Evolutionary conservation across 768 basidiomycete genomes (phyloP).

Genomic region (Lentinula lateritia): DNA sequence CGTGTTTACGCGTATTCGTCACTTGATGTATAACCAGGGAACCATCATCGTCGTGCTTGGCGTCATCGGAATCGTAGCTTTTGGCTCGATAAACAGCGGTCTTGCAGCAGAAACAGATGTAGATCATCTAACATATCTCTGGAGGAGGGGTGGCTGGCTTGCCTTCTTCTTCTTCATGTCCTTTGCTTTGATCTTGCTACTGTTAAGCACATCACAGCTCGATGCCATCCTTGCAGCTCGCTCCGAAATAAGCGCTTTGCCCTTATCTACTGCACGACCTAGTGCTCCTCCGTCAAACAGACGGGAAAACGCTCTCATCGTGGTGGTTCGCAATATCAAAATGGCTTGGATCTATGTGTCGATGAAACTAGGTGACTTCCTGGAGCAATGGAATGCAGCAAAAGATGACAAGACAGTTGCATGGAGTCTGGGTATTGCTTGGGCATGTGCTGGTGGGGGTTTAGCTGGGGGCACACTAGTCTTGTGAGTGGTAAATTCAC

Average conservation of each 20-base stretch:
- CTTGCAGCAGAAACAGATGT: constrained; percentile 71
- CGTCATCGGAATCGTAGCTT: constrained; percentile 84
- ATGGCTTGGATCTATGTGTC: constrained; percentile 42
- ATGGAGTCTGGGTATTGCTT: constrained; percentile 89
- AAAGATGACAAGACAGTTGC: constrained; percentile 83
- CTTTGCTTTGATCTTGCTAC: constrained; percentile 56
- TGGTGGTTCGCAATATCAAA: constrained; percentile 24
- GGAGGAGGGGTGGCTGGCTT: constrained; percentile 89
- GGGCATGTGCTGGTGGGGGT: constrained; percentile 91
- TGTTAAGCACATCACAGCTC: constrained; percentile 66
- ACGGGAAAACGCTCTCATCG: constrained; percentile 6
- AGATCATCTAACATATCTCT: constrained; percentile 71
- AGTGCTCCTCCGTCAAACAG: neutral
- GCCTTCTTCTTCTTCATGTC: constrained; percentile 82
- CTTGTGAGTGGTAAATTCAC: constrained; percentile 30
- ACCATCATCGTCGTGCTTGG: constrained; percentile 79
- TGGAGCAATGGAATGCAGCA: constrained; percentile 72
- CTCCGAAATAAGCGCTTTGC: constrained; percentile 58
- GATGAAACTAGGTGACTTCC: constrained; percentile 48
- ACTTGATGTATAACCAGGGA: constrained; percentile 39
- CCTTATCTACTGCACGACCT: constrained; percentile 36
- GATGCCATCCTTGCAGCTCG: constrained; percentile 70
- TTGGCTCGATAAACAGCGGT: constrained; percentile 80
- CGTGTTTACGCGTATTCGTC: neutral
- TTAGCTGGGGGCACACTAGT: constrained; percentile 87